Evolutionary conservation across 2,329 filamentous ascomycete species (phyloP).

Genomic region (Penicillium freii): DNA sequence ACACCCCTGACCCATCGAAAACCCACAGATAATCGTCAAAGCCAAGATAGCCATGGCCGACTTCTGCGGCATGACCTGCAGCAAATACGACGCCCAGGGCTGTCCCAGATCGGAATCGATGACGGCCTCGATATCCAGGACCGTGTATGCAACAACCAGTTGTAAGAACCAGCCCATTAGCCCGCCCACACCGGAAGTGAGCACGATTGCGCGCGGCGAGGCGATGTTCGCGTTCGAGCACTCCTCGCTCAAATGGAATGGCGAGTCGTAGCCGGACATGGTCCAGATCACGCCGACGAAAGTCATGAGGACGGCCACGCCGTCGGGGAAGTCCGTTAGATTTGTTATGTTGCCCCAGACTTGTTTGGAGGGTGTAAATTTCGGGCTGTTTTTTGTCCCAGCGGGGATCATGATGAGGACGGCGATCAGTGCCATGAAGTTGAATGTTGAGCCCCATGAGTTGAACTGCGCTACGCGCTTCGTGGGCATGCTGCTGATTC

Average conservation of each 20-base stretch:
- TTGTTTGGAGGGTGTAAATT: slow-evolving; percentile 56
- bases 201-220: slow-evolving; percentile 67
- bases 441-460: slow-evolving; percentile 67
- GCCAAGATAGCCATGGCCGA: slow-evolving; percentile 62
- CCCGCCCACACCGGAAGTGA: slow-evolving; percentile 66
- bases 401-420: slow-evolving; percentile 69
- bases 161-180: slow-evolving; percentile 71
- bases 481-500: slow-evolving; percentile 69
- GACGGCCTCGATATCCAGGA: slow-evolving; percentile 60
- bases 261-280: slow-evolving; percentile 65
- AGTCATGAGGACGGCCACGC: slow-evolving; percentile 67
- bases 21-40: slow-evolving; percentile 67
- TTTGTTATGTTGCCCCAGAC: slow-evolving; percentile 68
- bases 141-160: slow-evolving; percentile 69
- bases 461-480: slow-evolving; percentile 69
- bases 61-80: slow-evolving; percentile 62
- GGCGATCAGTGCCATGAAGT: slow-evolving; percentile 64
- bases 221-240: slow-evolving; percentile 71
- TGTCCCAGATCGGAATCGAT: slow-evolving; percentile 64
- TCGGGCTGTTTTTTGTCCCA: slow-evolving; percentile 55
- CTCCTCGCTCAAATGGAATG: slow-evolving; percentile 73
- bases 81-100: slow-evolving; percentile 67
- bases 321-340: slow-evolving; percentile 65
- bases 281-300: slow-evolving; percentile 71
- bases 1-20: slow-evolving; percentile 70